Conservation (phyloP, 768 basidiomycete species). For the Paxillus ammoniavirescens region DNA sequence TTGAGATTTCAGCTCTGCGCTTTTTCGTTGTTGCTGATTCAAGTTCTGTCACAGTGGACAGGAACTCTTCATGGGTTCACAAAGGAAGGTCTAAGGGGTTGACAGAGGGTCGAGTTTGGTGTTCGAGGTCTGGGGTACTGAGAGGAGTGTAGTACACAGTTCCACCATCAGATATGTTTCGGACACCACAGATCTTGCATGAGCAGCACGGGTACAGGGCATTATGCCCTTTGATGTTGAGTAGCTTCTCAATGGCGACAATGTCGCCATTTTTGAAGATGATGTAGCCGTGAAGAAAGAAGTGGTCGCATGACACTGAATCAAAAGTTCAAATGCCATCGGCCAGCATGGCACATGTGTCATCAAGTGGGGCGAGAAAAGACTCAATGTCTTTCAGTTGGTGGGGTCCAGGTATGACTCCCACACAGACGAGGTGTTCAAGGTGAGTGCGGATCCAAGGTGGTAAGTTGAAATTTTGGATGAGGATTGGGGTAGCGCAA, state of each 20-base stretch:
- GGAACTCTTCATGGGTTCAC: too few species aligned
- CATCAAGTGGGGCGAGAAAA: background rate
- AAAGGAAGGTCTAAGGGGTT: too few species aligned
- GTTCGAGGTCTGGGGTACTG: too few species aligned
- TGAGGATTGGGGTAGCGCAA: too few species aligned
- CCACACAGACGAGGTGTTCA: background rate
- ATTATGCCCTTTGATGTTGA: constrained; percentile 38
- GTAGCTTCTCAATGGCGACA: constrained; percentile 28
- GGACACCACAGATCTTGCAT: constrained; percentile 13
- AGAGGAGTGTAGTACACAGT: too few species aligned
- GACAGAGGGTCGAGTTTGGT: too few species aligned
- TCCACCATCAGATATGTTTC: too few species aligned
- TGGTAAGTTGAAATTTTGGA: too few species aligned
- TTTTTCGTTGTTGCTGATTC: too few species aligned
- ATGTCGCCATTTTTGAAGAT: constrained; percentile 35
- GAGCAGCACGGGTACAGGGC: constrained; percentile 30
- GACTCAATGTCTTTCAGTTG: background rate
- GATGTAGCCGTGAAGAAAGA: background rate
- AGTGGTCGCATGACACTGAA: background rate
- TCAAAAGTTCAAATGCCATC: background rate
- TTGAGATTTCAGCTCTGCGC: too few species aligned
- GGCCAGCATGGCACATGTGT: background rate
- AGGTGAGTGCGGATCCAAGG: too few species aligned
- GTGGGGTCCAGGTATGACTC: background rate
- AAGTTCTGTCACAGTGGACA: too few species aligned